Base-by-base conservation (phyloP, 768 basidiomycete genomes). In the Candolleomyces aberdarensis region DNA sequence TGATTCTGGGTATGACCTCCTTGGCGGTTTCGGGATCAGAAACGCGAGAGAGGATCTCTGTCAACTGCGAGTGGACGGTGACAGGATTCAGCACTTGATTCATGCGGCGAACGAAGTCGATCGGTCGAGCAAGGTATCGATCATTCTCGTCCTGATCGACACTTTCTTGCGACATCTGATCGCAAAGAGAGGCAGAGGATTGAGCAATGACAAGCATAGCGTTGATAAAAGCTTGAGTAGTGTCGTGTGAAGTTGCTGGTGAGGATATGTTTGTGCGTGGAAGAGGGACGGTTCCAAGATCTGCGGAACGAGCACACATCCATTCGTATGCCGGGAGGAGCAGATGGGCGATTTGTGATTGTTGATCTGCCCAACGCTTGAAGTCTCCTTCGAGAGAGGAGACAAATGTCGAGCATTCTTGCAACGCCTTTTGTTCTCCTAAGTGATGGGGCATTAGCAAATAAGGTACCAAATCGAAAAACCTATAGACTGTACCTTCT, bases 161-260 rank as follows among this genome's bases (percentile, higher is more conserved):
- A 51, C 31, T 44, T 72, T 70, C 3, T 56, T 58, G 20, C 78
- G 69, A 20, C 54, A 61, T 19, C 20, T 41, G 36, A 19, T 48
- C 32, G 53, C 56, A 44, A 20, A 51, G 73, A 10, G 76, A 68
- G 14, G 86, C 74, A 66, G 92, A 67, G 20, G 79, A 74, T 66
- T 96, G 94, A 20, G 88, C 80, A 36, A 78, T 79, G 32, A 91
- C 71, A 20, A 96, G 80, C 51, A 94, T 74, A 0, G 78, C 69
- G 64, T 89, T 83, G 65, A 95, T 82, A 58, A 90, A 67, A 3
- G 64, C 36, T 56, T 84, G 79, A 1, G 53, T 67, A 65, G 22
- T 41, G 17, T 29, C 19, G 31, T 19, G 43, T 3, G 36, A 36
- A 11, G 26, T 4, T 22, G 19, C 39, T 39, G 41, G 15, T 48